Evolutionary conservation across 345 rosid species (phyloP).

Genomic region (Dimocarpus longan): DNA sequence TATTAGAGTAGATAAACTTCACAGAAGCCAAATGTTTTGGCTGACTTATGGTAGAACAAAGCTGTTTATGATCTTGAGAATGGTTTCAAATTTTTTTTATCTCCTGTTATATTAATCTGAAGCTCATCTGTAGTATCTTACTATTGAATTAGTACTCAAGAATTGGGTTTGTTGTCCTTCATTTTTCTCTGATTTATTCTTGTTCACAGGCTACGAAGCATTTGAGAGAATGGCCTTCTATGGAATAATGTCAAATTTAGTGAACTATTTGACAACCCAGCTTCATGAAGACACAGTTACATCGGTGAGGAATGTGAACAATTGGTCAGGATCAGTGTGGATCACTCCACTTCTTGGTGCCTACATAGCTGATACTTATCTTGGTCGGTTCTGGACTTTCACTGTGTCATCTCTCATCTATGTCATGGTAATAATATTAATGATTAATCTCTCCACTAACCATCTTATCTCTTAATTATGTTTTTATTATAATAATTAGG

Average conservation of each 20-base stretch:
- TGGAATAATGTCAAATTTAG: slow-evolving; percentile 84
- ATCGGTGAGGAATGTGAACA: slow-evolving; percentile 85
- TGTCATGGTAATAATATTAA: slow-evolving; percentile 49
- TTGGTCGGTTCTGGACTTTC: slow-evolving; percentile 95
- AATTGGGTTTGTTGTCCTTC: neutral
- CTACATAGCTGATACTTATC: slow-evolving; percentile 81
- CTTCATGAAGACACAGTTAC: slow-evolving; percentile 87
- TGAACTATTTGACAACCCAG: slow-evolving; percentile 72
- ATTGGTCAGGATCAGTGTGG: slow-evolving; percentile 96
- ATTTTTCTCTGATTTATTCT: neutral
- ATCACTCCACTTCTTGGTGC: slow-evolving; percentile 91
- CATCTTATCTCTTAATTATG: too few species aligned
- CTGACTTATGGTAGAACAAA: too few species aligned
- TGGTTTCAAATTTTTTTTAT: too few species aligned
- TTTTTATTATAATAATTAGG: too few species aligned
- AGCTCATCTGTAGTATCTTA: too few species aligned
- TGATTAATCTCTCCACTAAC: neutral
- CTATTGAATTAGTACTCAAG: too few species aligned
- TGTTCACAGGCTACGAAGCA: slow-evolving; percentile 72
- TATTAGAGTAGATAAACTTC: too few species aligned
- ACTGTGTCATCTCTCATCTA: slow-evolving; percentile 84
- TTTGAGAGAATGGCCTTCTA: slow-evolving; percentile 97
- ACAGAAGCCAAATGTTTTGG: too few species aligned
- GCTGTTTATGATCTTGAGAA: too few species aligned
- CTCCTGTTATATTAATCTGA: too few species aligned